Conservation (phyloP, 345 rosid genomes). For the Fremontodendron californicum region DNA sequence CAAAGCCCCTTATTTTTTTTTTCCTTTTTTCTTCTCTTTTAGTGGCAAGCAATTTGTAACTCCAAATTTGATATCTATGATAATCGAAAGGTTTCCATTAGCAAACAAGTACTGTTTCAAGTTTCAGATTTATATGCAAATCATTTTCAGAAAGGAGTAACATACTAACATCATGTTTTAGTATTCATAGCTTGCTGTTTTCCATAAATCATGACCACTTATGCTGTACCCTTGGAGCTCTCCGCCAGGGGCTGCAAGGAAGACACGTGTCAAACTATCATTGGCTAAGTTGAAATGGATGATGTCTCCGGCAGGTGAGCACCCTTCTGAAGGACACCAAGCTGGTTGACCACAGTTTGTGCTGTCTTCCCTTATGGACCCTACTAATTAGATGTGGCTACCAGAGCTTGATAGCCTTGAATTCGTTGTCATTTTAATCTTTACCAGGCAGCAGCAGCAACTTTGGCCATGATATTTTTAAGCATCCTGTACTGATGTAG, state of each 20-base stretch:
- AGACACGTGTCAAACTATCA: not conserved
- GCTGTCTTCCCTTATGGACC: conserved; percentile 7
- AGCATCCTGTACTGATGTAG: not conserved
- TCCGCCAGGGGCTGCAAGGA: conserved; percentile 14
- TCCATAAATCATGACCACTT: not conserved
- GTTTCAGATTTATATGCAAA: not conserved
- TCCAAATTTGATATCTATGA: not conserved
- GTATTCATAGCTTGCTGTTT: conserved; percentile 2
- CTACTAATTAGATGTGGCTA: not conserved
- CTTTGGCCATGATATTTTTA: not conserved
- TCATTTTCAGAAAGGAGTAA: not conserved
- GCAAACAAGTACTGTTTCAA: not conserved
- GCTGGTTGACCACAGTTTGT: not conserved
- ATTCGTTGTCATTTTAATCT: not conserved
- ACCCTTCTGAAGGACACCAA: not conserved
- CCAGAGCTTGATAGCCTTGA: not conserved
- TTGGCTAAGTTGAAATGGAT: not conserved
- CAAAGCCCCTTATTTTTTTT: not conserved
- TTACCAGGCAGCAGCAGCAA: not conserved
- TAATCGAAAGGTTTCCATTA: not conserved
- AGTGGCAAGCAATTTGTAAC: conserved; percentile 6
- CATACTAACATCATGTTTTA: not conserved
- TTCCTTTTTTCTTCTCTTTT: not conserved
- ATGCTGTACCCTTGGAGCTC: not conserved
- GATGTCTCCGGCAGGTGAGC: not conserved